These are phyloP conservation scores for Fusarium verticillioides DNA, from an alignment of 2,329 filamentous ascomycete species.

Conservation along the genomic window DNA sequence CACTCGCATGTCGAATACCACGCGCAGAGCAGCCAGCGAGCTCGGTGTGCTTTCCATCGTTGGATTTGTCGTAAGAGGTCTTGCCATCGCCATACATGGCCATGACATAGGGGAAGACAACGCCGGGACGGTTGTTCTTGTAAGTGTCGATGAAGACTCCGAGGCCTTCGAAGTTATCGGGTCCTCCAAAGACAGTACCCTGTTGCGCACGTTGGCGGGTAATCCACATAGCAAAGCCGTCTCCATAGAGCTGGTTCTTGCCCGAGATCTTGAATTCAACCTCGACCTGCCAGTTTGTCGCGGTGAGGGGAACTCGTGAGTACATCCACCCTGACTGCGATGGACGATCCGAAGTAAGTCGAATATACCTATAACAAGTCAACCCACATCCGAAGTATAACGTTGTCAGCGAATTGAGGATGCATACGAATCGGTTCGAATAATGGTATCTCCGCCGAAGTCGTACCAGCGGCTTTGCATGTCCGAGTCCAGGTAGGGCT, in stretches of 20 bases:
- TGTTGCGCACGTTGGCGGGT: constrained; percentile 87
- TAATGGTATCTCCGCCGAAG: constrained; percentile 94
- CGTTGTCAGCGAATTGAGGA: constrained; percentile 17
- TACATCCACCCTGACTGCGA: constrained; percentile 95
- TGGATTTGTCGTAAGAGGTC: constrained; percentile 89
- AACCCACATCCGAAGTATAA: constrained; percentile 30
- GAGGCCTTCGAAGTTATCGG: constrained; percentile 91
- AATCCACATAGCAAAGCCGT: constrained; percentile 98
- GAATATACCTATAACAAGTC: constrained; percentile 76
- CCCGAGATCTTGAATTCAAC: constrained; percentile 96
- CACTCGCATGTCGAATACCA: constrained; percentile 81
- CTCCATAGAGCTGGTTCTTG: constrained; percentile 88
- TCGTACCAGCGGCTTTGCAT: constrained; percentile 99
- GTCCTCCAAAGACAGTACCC: constrained; percentile 88
- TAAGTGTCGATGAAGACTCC: constrained; percentile 98
- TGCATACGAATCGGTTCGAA: constrained; percentile 75
- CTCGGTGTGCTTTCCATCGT: constrained; percentile 93
- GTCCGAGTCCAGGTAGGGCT: constrained; percentile 98
- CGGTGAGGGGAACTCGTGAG: constrained; percentile 91
- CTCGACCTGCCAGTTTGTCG: constrained; percentile 98
- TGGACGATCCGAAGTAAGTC: constrained; percentile 88
- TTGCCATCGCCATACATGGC: constrained; percentile 96
- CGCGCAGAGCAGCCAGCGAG: constrained; percentile 94
- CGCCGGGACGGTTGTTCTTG: constrained; percentile 97
- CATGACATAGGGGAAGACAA: constrained; percentile 98